phyloP scores from a whole-genome alignment of 352 stramenopile genomes.

The Elongisporangium undulatum region DNA sequence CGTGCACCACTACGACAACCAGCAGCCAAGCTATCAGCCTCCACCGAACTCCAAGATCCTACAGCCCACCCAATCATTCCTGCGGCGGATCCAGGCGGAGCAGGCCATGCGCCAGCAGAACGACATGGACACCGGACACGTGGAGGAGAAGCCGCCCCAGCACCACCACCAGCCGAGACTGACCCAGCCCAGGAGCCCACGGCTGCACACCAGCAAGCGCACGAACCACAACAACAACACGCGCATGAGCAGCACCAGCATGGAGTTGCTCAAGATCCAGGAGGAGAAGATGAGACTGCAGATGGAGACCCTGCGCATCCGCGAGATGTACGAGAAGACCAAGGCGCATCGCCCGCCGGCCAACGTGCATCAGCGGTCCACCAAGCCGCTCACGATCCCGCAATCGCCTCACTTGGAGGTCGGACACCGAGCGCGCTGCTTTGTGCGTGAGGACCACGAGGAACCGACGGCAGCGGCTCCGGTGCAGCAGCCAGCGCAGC shows the following conservation, averaged over 20 bases:
- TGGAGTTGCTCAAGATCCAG: constrained; percentile 72
- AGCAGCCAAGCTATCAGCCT: background rate
- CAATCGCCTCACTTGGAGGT: constrained; percentile 63
- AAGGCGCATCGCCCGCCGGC: constrained; percentile 55
- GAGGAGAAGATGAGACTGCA: constrained; percentile 63
- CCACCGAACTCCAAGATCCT: constrained; percentile 43
- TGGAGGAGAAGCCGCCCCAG: constrained; percentile 30
- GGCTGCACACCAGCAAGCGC: constrained; percentile 32
- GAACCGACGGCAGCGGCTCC: background rate
- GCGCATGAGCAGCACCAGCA: constrained; percentile 71
- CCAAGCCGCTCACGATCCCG: constrained; percentile 76
- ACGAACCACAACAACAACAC: constrained; percentile 36
- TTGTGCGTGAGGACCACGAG: constrained; percentile 12
- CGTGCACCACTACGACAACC: constrained; percentile 3
- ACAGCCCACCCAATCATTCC: constrained; percentile 63
- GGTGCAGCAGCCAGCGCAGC: constrained; percentile 12
- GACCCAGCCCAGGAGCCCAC: constrained; percentile 48
- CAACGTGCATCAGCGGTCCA: constrained; percentile 75
- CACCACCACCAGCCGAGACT: constrained; percentile 18
- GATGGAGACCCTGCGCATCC: constrained; percentile 67
- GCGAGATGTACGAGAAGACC: constrained; percentile 72
- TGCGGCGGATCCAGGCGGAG: constrained; percentile 54
- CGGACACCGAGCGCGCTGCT: constrained; percentile 43
- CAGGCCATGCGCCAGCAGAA: constrained; percentile 47
- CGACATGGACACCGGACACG: constrained; percentile 28